phyloP scores from a whole-genome alignment of 192 early-diverging fungal species.

The Entomortierella parvispora region DNA sequence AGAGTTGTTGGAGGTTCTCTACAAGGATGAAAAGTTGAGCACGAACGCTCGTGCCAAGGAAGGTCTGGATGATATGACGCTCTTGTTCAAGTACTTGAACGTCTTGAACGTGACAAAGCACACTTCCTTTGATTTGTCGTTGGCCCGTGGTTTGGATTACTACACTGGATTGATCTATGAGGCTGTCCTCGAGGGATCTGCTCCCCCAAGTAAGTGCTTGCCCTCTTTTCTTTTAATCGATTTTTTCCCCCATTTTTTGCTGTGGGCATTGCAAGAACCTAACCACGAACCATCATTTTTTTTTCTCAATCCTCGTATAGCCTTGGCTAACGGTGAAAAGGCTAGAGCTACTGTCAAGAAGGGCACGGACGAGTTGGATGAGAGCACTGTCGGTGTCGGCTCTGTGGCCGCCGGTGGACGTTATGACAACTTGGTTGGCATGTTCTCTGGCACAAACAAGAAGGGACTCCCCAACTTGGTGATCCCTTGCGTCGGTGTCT shows the following conservation, averaged over 20 bases:
- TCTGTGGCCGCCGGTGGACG: slow-evolving; percentile 97
- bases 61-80: slow-evolving; percentile 88
- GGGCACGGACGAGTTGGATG: slow-evolving; percentile 71
- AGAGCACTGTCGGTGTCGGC: slow-evolving; percentile 86
- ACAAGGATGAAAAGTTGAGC: slow-evolving; percentile 70
- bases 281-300: too few species aligned
- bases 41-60: slow-evolving; percentile 74
- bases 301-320: slow-evolving; percentile 16
- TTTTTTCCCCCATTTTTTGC: neutral
- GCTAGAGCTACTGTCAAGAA: slow-evolving; percentile 55
- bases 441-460: slow-evolving; percentile 81
- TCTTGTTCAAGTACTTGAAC: slow-evolving; percentile 87
- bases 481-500: slow-evolving; percentile 96
- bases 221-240: neutral
- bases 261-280: neutral
- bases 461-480: slow-evolving; percentile 66
- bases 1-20: slow-evolving; percentile 82
- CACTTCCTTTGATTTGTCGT: slow-evolving; percentile 92
- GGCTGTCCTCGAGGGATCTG: slow-evolving; percentile 76
- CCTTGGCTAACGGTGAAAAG: slow-evolving; percentile 55
- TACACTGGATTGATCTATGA: slow-evolving; percentile 99
- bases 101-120: slow-evolving; percentile 76
- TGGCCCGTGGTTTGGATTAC: slow-evolving; percentile 98
- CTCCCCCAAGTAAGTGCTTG: slow-evolving; percentile 65
- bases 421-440: slow-evolving; percentile 97